A percentile compares a stretch with the other conserved stretches of the same genome.
These are phyloP conservation scores for Aspergillus heteromorphus DNA, from an alignment of 495 filamentous ascomycete species.

Conservation along the genomic window DNA sequence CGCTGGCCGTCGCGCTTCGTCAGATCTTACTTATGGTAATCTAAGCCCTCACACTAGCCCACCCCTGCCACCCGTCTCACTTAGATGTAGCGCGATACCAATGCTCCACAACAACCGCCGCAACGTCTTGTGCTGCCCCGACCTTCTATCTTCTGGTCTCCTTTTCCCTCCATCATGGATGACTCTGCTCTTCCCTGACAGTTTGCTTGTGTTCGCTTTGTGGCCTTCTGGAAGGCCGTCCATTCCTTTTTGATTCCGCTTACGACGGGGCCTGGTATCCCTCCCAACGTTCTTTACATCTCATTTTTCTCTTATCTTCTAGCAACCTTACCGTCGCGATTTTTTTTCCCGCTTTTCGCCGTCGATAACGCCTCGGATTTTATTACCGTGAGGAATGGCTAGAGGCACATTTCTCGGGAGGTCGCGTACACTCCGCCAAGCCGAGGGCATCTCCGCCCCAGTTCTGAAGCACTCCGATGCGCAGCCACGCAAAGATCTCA, in stretches of 20 bases:
- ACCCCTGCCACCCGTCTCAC: conserved; percentile 24
- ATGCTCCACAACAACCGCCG: conserved; percentile 15
- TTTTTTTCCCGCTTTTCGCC: conserved; percentile 7
- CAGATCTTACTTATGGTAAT: conserved; percentile 13
- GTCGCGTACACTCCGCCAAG: conserved; percentile 19
- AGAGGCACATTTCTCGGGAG: conserved; percentile 27
- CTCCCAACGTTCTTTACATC: conserved; percentile 6
- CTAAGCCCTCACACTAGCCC: conserved; percentile 13
- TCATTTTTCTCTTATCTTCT: background rate
- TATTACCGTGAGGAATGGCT: conserved; percentile 17
- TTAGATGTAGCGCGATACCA: conserved; percentile 18
- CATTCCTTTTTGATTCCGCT: conserved; percentile 30
- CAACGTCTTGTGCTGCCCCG: conserved; percentile 3
- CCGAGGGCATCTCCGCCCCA: conserved; percentile 30
- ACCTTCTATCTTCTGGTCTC: conserved; percentile 11
- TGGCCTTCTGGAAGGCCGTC: conserved; percentile 48
- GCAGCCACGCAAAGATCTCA: conserved; percentile 30
- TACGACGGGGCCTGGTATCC: conserved; percentile 13
- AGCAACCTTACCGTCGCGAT: background rate
- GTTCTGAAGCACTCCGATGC: conserved; percentile 32
- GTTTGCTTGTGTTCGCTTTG: conserved; percentile 19
- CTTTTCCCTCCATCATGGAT: conserved; percentile 8
- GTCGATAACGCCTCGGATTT: background rate
- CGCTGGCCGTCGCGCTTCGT: conserved; percentile 6
- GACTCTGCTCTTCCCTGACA: conserved; percentile 9